Conservation (phyloP, 164 flowering plant species). For the Umbellularia californica region DNA sequence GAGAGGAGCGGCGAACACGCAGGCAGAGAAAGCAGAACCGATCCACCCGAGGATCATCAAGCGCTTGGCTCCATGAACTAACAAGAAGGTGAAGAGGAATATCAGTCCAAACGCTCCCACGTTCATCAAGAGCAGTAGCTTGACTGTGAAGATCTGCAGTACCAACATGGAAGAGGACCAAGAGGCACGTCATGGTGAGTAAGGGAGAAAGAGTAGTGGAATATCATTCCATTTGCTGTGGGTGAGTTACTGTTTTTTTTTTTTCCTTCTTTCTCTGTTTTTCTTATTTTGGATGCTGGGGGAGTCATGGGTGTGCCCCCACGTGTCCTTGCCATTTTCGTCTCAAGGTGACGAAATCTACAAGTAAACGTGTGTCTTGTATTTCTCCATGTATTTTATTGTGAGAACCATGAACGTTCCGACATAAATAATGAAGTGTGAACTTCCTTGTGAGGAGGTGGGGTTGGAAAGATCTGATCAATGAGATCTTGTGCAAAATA, state of each 20-base stretch:
- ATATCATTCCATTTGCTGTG: not conserved
- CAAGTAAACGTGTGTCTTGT: too few relatives aligned
- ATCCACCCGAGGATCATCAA: conserved; percentile 55
- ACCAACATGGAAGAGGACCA: not conserved
- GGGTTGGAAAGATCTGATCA: too few relatives aligned
- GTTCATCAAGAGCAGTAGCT: conserved; percentile 44
- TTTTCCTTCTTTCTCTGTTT: not conserved
- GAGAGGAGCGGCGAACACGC: conserved; percentile 74
- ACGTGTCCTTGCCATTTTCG: too few relatives aligned
- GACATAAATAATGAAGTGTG: too few relatives aligned
- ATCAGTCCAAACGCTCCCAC: conserved; percentile 31
- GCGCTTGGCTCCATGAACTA: conserved; percentile 20
- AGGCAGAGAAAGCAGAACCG: conserved; percentile 47
- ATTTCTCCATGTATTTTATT: too few relatives aligned
- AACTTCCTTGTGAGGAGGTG: too few relatives aligned
- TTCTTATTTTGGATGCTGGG: too few relatives aligned
- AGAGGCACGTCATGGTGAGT: not conserved
- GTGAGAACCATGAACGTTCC: too few relatives aligned
- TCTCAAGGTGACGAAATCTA: too few relatives aligned
- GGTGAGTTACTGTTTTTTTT: not conserved
- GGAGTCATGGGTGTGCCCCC: too few relatives aligned
- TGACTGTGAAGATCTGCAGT: conserved; percentile 43
- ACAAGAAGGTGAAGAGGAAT: conserved; percentile 27
- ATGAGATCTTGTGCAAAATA: too few relatives aligned
- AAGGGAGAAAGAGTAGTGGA: not conserved